A percentile compares a stretch with the other conserved stretches of the same genome.
phyloP scores from a whole-genome alignment of 352 stramenopile species.

The Globisporangium cylindrosporum region DNA sequence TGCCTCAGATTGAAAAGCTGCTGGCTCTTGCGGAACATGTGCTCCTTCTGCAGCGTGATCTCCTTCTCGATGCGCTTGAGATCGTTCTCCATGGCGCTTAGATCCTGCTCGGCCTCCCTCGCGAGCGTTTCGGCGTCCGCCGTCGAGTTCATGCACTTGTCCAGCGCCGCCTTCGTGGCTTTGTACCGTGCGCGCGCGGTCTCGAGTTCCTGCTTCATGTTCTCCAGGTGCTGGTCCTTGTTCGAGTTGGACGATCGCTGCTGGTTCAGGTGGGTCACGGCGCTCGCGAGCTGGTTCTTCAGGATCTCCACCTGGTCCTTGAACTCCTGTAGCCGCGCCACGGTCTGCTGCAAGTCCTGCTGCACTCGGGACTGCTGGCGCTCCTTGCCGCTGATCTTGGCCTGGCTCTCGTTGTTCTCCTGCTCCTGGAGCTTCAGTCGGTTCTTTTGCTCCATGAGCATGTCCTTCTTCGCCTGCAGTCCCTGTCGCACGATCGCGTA shows the following conservation, averaged over 20 bases:
- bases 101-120: conserved; percentile 82
- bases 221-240: conserved; percentile 68
- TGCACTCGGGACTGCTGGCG: conserved; percentile 67
- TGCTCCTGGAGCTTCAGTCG: conserved; percentile 83
- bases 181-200: conserved; percentile 66
- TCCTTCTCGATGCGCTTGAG: conserved; percentile 73
- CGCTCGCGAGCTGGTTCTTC: conserved; percentile 88
- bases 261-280: conserved; percentile 80
- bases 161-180: conserved; percentile 72
- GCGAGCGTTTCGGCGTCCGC: conserved; percentile 79
- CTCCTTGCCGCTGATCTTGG: conserved; percentile 66
- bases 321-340: conserved; percentile 73
- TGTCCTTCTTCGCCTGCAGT: conserved; percentile 59
- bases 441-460: conserved; percentile 72
- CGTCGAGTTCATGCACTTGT: conserved; percentile 65
- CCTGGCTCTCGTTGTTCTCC: conserved; percentile 82
- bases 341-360: conserved; percentile 58
- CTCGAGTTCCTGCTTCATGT: conserved; percentile 78
- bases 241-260: conserved; percentile 79
- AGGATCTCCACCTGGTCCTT: conserved; percentile 91
- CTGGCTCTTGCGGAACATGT: conserved; percentile 91
- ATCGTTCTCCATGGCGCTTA: conserved; percentile 63
- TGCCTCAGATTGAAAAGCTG: conserved; percentile 85
- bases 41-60: conserved; percentile 86
- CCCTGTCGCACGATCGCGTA: conserved; percentile 72